These are phyloP conservation scores for Yamadazyma philogaea DNA, from an alignment of 805 yeast species.

Conservation along the genomic window DNA sequence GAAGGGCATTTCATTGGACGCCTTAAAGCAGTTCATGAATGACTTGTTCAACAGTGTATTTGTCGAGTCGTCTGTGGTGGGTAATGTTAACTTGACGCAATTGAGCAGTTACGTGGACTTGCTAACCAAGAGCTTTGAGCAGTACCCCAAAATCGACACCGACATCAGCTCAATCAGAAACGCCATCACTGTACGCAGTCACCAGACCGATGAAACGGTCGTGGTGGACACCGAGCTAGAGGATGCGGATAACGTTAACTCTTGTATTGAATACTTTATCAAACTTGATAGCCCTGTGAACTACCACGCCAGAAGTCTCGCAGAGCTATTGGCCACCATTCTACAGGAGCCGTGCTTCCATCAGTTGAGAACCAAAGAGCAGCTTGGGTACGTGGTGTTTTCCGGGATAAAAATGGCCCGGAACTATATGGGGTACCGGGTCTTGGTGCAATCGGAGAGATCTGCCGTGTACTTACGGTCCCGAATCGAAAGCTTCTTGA, in stretches of 20 bases:
- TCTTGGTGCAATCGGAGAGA: constrained; percentile 82
- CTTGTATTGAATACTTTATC: constrained; percentile 75
- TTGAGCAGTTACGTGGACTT: constrained; percentile 24
- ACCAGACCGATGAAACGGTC: constrained; percentile 23
- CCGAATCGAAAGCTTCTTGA: constrained; percentile 69
- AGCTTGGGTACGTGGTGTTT: constrained; percentile 91
- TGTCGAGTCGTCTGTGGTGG: constrained; percentile 71
- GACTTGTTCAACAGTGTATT: constrained; percentile 53
- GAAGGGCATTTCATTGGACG: constrained; percentile 41
- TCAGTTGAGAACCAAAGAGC: constrained; percentile 88
- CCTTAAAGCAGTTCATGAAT: constrained; percentile 50
- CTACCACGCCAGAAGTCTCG: constrained; percentile 40
- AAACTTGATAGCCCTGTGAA: constrained; percentile 54
- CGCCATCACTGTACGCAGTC: constrained; percentile 31
- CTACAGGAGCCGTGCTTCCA: constrained; percentile 86
- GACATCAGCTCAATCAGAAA: constrained; percentile 28
- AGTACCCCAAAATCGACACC: constrained; percentile 26
- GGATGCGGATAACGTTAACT: constrained; percentile 56
- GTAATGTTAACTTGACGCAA: constrained; percentile 58
- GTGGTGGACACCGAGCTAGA: constrained; percentile 12
- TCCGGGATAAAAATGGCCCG: constrained; percentile 68
- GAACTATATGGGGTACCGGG: constrained; percentile 67
- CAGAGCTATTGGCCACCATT: constrained; percentile 69
- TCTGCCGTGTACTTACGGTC: constrained; percentile 68
- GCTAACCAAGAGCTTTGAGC: constrained; percentile 24